These are phyloP conservation scores for Phytophthora syringae DNA, from an alignment of 352 stramenopile genomes.

Conservation along the genomic window DNA sequence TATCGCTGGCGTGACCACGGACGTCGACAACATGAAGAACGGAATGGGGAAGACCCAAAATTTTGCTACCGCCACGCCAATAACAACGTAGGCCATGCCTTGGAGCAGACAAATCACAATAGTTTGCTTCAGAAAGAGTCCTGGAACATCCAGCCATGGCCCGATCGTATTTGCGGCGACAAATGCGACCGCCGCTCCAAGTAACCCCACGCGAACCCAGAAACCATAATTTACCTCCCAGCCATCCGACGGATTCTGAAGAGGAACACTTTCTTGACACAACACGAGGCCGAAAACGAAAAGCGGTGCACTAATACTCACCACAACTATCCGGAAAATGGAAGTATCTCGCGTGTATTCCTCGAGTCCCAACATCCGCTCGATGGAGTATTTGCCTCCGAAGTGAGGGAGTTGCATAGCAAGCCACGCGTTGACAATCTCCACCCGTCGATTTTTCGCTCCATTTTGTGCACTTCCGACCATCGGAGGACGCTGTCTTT, in stretches of 20 bases:
- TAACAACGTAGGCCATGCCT: no score
- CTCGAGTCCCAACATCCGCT: conserved; percentile 17
- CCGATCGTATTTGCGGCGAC: background rate
- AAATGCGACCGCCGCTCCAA: conserved; percentile 4
- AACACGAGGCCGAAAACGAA: background rate
- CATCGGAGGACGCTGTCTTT: background rate
- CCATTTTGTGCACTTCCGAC: background rate
- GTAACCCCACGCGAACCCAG: conserved; percentile 5
- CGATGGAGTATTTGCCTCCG: conserved; percentile 18
- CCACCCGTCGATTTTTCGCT: background rate
- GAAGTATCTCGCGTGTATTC: conserved; percentile 16
- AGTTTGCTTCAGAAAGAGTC: no score
- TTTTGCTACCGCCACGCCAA: background rate
- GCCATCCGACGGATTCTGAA: conserved; percentile 4
- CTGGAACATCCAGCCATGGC: background rate
- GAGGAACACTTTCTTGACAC: conserved; percentile 3
- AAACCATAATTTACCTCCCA: conserved; percentile 16
- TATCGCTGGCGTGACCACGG: background rate
- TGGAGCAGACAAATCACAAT: no score
- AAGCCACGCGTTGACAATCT: conserved; percentile 1
- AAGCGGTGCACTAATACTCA: background rate
- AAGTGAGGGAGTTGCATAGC: conserved; percentile 11
- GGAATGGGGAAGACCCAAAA: no score
- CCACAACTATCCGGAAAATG: background rate
- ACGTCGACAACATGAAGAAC: background rate